Evolutionary conservation across 495 filamentous ascomycete species (phyloP), one percentile per base, ranked within the genome.

Genomic region (Xylaria castorea): DNA sequence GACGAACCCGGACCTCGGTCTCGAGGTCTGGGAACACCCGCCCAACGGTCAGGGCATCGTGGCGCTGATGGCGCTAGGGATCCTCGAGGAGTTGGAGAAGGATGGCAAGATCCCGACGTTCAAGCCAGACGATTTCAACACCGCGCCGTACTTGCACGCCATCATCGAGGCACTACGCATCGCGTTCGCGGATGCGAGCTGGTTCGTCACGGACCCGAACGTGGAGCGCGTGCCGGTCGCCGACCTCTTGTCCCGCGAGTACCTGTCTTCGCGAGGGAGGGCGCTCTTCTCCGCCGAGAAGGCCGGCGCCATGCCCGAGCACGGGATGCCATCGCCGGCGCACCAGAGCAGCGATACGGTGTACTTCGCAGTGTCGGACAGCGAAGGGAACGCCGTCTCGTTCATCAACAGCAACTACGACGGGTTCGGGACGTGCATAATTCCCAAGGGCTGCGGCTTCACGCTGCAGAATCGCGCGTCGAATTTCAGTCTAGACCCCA

Each of bases 1-100:
- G 6, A 48, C 50, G 16, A 32, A 67, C 14, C 63, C 65, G n/a
- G 77, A 79, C 64, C n/a, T 78, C 32, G 78, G 78, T 12, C 71
- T 97, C 25, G 90, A 96, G 75, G 79, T 99, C 2, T 98, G 95
- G 95, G 96, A 99, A 74, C 95, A 97, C 81, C 94, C 96, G 50
- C 96, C 96, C n/a, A 98, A 98, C 82, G 95, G 97, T 0, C 96
- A 99, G 81, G 96, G 96, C 14, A 92, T 99, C 73, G 94, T 98
- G 0, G 97, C 96, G 5, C 86, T 98, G 50, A 97, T 98, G 89
- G 92, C 96, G 1, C 85, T 99, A 0, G 96, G 97, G 3, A 95
- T 98, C 73, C 84, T 99, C 57, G 90, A 97, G 77, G 89, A 92
- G 75, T 87, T 99, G 6, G 93, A 97, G 81, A 85, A 87, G n/a